Conservation (phyloP, 1,284 basidiomycete species). For the Leccinum solheimii region DNA sequence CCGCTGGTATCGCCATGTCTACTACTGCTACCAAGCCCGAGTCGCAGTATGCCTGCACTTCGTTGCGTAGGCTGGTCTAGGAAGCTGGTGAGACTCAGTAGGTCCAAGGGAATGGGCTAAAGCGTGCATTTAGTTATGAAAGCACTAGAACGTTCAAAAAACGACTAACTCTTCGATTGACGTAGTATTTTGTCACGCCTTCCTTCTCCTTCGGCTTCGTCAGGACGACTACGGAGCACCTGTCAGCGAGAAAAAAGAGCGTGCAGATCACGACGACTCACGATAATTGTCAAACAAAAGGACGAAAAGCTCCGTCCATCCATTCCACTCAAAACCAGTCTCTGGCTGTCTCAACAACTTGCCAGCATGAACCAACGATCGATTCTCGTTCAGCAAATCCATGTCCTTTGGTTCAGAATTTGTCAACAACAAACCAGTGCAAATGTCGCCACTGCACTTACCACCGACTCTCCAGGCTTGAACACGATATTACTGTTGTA, state of each 20-base stretch:
- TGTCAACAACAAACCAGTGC: slow-evolving; percentile 1
- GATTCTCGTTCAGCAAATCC: slow-evolving; percentile 80
- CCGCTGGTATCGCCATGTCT: slow-evolving; percentile 34
- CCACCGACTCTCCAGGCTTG: slow-evolving; percentile 76
- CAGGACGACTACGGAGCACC: slow-evolving; percentile 67
- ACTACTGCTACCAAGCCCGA: slow-evolving; percentile 42
- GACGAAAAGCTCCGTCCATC: slow-evolving; percentile 85
- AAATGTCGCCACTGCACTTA: slow-evolving; percentile 40
- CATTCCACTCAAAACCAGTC: slow-evolving; percentile 75
- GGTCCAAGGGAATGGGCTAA: slow-evolving; percentile 87
- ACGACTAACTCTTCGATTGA: slow-evolving; percentile 75
- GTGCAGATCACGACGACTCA: slow-evolving; percentile 42
- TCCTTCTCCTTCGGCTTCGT: slow-evolving; percentile 81
- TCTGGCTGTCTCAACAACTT: slow-evolving; percentile 84
- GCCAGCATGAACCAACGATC: slow-evolving; percentile 81
- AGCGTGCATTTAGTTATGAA: slow-evolving; percentile 5
- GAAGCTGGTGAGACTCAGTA: slow-evolving; percentile 81
- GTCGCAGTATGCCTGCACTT: slow-evolving; percentile 59
- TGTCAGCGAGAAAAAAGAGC: slow-evolving; percentile 10
- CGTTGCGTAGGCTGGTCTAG: slow-evolving; percentile 71
- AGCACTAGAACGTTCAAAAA: not conserved
- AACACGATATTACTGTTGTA: slow-evolving; percentile 80
- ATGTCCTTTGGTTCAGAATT: slow-evolving; percentile 60
- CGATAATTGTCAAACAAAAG: slow-evolving; percentile 93
- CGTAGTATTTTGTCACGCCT: slow-evolving; percentile 70